These are phyloP conservation scores for Candida loeiensis DNA, from an alignment of 805 yeast genomes.

Conservation along the genomic window DNA sequence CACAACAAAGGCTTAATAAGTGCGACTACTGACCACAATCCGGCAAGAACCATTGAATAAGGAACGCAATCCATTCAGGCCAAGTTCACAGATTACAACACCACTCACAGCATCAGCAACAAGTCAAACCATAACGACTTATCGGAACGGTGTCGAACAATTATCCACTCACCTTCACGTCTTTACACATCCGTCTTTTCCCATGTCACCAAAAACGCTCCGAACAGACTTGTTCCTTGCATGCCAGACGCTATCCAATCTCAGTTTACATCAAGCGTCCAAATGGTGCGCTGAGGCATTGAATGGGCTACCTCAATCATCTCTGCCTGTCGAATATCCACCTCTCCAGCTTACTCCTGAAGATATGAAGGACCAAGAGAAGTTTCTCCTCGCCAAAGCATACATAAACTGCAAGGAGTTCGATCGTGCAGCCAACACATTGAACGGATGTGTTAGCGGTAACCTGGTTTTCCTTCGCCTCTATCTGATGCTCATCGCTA, in stretches of 20 bases:
- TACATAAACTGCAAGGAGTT: slow-evolving; percentile 83
- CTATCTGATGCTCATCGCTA: slow-evolving; percentile 68
- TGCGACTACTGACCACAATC: too few species aligned
- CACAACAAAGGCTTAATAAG: too few species aligned
- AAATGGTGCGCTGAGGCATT: slow-evolving; percentile 85
- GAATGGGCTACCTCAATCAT: slow-evolving; percentile 50
- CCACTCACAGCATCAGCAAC: too few species aligned
- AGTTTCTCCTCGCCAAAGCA: slow-evolving; percentile 59
- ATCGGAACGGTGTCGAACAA: too few species aligned
- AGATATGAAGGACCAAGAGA: slow-evolving; percentile 42
- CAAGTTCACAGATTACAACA: too few species aligned
- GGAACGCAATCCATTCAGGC: too few species aligned
- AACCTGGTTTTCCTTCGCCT: slow-evolving; percentile 58
- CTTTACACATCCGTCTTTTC: not conserved
- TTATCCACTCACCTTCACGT: not conserved
- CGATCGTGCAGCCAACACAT: slow-evolving; percentile 63
- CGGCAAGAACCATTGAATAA: too few species aligned
- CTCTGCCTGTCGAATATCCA: slow-evolving; percentile 10
- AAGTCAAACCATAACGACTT: too few species aligned
- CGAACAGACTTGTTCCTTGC: slow-evolving; percentile 28
- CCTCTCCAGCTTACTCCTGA: slow-evolving; percentile 14
- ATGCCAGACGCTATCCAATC: slow-evolving; percentile 42
- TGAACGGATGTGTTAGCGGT: slow-evolving; percentile 50
- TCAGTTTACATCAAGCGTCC: slow-evolving; percentile 65
- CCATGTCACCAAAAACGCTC: not conserved